Evolutionary conservation across 805 yeast species (phyloP).

Genomic region (Candida qinlingensis): DNA sequence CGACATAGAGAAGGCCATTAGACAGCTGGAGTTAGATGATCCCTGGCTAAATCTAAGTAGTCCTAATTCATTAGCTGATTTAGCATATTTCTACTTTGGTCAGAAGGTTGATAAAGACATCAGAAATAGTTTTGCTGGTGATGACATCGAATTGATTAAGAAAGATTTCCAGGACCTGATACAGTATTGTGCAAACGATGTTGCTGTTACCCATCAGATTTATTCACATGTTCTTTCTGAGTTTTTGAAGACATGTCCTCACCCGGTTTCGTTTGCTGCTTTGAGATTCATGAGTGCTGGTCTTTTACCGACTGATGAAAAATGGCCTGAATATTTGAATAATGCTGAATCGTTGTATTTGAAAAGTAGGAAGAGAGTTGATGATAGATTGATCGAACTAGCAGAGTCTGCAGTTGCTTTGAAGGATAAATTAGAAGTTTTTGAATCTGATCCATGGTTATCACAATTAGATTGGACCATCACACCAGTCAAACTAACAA

Average conservation of each 20-base stretch:
- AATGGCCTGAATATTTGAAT: conserved; percentile 70
- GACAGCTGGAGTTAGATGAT: conserved; percentile 40
- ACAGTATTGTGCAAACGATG: conserved; percentile 84
- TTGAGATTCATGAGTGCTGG: conserved; percentile 66
- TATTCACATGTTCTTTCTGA: conserved; percentile 64
- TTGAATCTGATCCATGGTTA: conserved; percentile 77
- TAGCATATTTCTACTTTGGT: conserved; percentile 73
- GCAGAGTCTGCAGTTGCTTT: conserved; percentile 53
- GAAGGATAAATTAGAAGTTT: conserved; percentile 37
- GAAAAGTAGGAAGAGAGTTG: conserved; percentile 50
- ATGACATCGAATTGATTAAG: conserved; percentile 47
- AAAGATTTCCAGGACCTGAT: conserved; percentile 57
- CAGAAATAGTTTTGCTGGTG: conserved; percentile 58
- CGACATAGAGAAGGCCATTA: neutral
- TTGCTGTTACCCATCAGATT: conserved; percentile 65
- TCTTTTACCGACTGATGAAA: conserved; percentile 68
- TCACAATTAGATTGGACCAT: conserved; percentile 85
- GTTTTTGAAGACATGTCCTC: conserved; percentile 70
- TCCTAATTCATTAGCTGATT: conserved; percentile 73
- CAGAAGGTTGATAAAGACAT: conserved; percentile 58
- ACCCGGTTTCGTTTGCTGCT: conserved; percentile 92
- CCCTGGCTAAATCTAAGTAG: conserved; percentile 85
- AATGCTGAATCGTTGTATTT: conserved; percentile 65
- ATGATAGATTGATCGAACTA: conserved; percentile 48
- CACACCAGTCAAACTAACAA: conserved; percentile 53